Base-by-base conservation (phyloP, 1,139 yeast species). In the Pichia sp. region DNA sequence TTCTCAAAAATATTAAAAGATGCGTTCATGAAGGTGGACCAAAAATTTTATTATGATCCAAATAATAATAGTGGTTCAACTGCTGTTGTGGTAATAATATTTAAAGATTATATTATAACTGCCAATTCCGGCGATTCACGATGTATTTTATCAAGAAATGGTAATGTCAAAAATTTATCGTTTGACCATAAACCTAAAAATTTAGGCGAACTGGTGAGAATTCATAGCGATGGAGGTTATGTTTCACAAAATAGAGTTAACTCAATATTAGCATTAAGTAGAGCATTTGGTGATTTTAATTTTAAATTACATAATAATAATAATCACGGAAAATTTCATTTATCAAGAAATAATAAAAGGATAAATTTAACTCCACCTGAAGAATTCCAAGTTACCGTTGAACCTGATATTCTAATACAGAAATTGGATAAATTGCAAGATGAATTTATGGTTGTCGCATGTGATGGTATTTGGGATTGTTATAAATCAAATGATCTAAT, bases 401-500 rank as follows among this genome's bases (percentile, higher is more conserved):
- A 82, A 52, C 92, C 92, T 0, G 92, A 83, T 49, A 65, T 81
- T 5, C 58, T 82, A 41, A 69, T 76, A 38, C 84, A 80, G 56
- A 58, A 64, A n/a, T n/a, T 49, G 6, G 45, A 51, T 6, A 38
- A 39, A 2, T 12, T 22, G 6, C 56, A 59, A 28, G 87, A 86
- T 33, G 89, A 82, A 55, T 83, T 82, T 55, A 55, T 82, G 23
- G 74, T 82, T 1, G 57, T 82, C 41, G 90, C 89, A 0, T 82
- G 92, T 56, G 92, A 83, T 63, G 92, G 92, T 24, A 77, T 83
- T 30, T 83, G 89, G 90, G 92, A 83, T 59, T 81, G 87, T 52
- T 82, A 78, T 62, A 76, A 76, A 45, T 80, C 81, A 52, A 70
- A 68, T 41, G 76, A 78, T 43, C 58, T 84, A 41, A 64, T 80